phyloP scores from a whole-genome alignment of 2,329 filamentous ascomycete genomes.

The Penicillium oxalicum region DNA sequence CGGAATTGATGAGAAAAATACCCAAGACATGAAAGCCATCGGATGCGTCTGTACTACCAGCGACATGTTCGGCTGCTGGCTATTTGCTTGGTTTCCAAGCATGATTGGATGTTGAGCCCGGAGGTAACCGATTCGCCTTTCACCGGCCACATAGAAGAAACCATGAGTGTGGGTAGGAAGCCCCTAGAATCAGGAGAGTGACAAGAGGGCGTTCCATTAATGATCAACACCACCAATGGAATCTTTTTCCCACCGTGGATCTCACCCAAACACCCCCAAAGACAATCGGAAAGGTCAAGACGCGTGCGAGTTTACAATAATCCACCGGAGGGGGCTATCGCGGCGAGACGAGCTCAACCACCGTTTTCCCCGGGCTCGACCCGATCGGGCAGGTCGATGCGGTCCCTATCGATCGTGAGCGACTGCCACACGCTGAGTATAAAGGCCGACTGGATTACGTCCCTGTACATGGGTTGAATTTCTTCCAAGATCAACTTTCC shows the following conservation, averaged over 20 bases:
- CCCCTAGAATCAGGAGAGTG: no score
- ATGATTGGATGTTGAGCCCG: constrained; percentile 12
- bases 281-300: no score
- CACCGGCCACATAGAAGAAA: constrained; percentile 8
- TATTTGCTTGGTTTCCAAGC: background rate
- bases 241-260: no score
- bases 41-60: no score
- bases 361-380: constrained; percentile 10
- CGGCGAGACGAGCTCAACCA: constrained; percentile 13
- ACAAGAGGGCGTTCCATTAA: no score
- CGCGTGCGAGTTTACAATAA: background rate
- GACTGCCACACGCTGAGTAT: constrained; percentile 10
- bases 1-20: background rate
- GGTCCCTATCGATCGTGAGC: constrained; percentile 11
- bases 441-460: constrained; percentile 8
- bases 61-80: no score
- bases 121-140: constrained; percentile 8
- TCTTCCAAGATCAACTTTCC: constrained; percentile 6
- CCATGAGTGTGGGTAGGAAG: no score
- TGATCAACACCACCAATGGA: no score
- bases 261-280: no score
- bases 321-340: constrained; percentile 5
- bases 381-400: constrained; percentile 23
- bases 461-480: background rate
- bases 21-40: no score